Evolutionary conservation across 768 basidiomycete genomes (phyloP), one percentile per base, ranked within the genome.

Genomic region (Xerocomellus dryophilus): DNA sequence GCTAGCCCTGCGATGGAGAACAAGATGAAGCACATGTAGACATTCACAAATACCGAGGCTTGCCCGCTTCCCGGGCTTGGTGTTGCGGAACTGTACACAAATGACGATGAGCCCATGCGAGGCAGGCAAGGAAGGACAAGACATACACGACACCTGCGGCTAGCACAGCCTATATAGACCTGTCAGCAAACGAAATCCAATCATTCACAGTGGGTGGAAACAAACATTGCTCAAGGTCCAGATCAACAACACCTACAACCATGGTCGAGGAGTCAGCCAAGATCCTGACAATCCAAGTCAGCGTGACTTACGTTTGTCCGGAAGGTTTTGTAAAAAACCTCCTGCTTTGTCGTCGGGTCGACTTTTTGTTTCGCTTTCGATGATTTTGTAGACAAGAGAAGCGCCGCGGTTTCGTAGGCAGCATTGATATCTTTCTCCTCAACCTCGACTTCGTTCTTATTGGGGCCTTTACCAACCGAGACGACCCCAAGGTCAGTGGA

Each of bases 1-100:
- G 93, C 92, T 38, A 97, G 81, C 14, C 90, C 85, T 6, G 88
- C 90, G 41, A 96, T 92, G 1, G 90, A 91, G 72, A 86, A 94
- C 51, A 98, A 70, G 56, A 97, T 75, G 68, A 94, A 90, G 15
- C 86, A 81, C 86, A 96, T 89, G 67, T 96, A 96, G 2, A 90
- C 90, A 51, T 83, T 84, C 5, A 93, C 88, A 27, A 83, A 78
- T 1, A 68, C 68, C 25, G 74, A 74, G 3, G 81, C 81, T 18
- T 78, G 73, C 8, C 66, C 66, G 43, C 69, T 73, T 25, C 77
- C 69, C 2, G 85, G 79, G 29, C 73, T 83, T 82, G 55, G 82
- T 74, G 21, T 79, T 69, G 47, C 77, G 74, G 63, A 14, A 56
- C 56, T 52, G 45, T 15, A 43, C 38, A 29, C 7, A 51, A 10